Evolutionary conservation across 257 asterid genomes (phyloP).

Genomic region (Haberlea rhodopensis): DNA sequence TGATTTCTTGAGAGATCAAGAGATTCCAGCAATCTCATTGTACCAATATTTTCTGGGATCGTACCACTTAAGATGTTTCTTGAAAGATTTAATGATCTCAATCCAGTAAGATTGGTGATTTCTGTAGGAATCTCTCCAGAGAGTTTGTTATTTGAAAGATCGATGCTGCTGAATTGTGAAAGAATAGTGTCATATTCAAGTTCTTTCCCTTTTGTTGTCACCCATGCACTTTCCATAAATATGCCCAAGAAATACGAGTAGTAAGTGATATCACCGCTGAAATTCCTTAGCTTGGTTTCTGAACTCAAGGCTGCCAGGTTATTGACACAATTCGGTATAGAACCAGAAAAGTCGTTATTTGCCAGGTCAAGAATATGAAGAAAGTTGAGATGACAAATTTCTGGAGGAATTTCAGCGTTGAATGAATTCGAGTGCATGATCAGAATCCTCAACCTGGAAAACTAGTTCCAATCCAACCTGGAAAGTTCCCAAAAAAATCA

Average conservation of each 20-base stretch:
- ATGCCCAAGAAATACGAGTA: slow-evolving; percentile 12
- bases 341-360: slow-evolving; percentile 21
- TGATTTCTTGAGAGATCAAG: slow-evolving; percentile 25
- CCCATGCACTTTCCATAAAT: slow-evolving; percentile 24
- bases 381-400: slow-evolving; percentile 20
- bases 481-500: slow-evolving; percentile 19
- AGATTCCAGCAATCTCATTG: slow-evolving; percentile 6
- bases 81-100: slow-evolving; percentile 25
- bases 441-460: slow-evolving; percentile 15
- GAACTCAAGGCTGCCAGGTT: slow-evolving; percentile 25
- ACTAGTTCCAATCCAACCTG: slow-evolving; percentile 26
- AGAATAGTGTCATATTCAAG: slow-evolving; percentile 20
- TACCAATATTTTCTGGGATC: slow-evolving; percentile 17
- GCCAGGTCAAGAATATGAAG: slow-evolving; percentile 30
- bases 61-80: slow-evolving; percentile 17
- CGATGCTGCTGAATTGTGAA: slow-evolving; percentile 20
- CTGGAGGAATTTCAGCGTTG: slow-evolving; percentile 22
- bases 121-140: slow-evolving; percentile 26
- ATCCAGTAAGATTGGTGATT: slow-evolving; percentile 19
- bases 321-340: slow-evolving; percentile 14
- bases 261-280: background rate
- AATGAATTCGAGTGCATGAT: slow-evolving; percentile 26
- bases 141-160: slow-evolving; percentile 30
- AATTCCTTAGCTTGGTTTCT: background rate
- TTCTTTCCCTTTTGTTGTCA: slow-evolving; percentile 24